A percentile compares a stretch with the other conserved stretches of the same genome.
These are phyloP conservation scores for Casuarina glauca DNA, from an alignment of 306 rosid species.

Conservation along the genomic window DNA sequence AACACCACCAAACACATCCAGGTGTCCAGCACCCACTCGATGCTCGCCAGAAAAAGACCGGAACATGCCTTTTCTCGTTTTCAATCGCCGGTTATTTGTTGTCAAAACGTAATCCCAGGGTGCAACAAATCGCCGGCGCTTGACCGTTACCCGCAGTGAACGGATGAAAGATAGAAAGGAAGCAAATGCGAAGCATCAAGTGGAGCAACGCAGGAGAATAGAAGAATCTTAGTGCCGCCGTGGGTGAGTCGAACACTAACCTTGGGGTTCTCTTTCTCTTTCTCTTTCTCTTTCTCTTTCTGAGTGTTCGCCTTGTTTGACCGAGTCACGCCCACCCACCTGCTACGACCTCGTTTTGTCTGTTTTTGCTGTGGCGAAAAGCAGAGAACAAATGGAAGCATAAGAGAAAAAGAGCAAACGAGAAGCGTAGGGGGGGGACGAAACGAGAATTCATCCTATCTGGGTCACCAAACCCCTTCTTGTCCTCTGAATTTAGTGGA, in stretches of 20 bases:
- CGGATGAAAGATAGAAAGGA: neutral
- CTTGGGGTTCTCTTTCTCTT: neutral
- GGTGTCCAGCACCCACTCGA: neutral
- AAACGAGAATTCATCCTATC: no score
- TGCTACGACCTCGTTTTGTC: slow-evolving; percentile 20
- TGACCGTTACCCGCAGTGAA: slow-evolving; percentile 24
- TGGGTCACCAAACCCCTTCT: no score
- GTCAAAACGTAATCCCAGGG: neutral
- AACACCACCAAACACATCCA: slow-evolving; percentile 10
- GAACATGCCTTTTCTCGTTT: neutral
- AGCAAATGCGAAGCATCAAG: neutral
- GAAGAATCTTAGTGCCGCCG: neutral
- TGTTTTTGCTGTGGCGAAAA: neutral
- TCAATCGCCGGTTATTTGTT: neutral
- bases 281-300: slow-evolving; percentile 5
- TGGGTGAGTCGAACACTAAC: slow-evolving; percentile 14
- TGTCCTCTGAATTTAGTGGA: slow-evolving; percentile 45
- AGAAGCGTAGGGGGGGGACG: no score
- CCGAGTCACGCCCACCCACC: slow-evolving; percentile 50
- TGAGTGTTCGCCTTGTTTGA: slow-evolving; percentile 55
- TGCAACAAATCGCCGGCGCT: slow-evolving; percentile 28
- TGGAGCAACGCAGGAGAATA: neutral
- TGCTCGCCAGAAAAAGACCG: neutral
- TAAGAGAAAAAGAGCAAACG: neutral
- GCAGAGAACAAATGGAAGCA: neutral